Base-by-base conservation (phyloP, 176 grass and related monocot species). In the Aegilops longissima region DNA sequence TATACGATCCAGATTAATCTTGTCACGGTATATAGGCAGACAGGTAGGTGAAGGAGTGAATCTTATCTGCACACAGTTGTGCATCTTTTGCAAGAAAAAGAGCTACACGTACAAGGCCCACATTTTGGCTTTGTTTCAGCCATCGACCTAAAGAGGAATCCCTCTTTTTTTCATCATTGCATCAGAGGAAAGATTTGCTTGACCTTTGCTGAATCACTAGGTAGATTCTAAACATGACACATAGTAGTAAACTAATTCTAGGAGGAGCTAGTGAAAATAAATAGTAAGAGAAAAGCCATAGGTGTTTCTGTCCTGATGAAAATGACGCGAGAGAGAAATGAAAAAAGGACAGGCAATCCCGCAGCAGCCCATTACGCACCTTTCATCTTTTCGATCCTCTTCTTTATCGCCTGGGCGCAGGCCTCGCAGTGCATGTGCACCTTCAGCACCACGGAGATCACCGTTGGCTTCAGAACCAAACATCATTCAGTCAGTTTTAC, bases 311-410 rank as follows among this genome's bases (percentile, higher is more conserved):
- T 79, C 16, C 45, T 66, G 45, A 33, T 58, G 45, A 33, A 42
- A 80, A 59, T 38, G 16, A 71, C 4, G 64, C 5, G 24, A n/a
- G 66, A 30, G n/a, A 36, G 36, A 44, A 47, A 67, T 79, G 44
- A 64, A 54, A 54, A 79, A 79, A 54, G 52, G 64, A 39, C 29
- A 51, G 7, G 36, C 68, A 70, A 82, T 71, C 8, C 39, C 31
- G 72, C 52, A 11, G 52, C 39, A 30, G 79, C 39, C 54, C 83
- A 82, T 17, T 24, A 77, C 24, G 29, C 47, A 98, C 96, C 92
- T 96, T 98, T 96, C 93, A 96, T 94, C 84, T 89, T 95, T 39
- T 91, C 89, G 76, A 98, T 96, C 64, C 79, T 94, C 79, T 92
- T 98, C 79, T 76, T 90, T 38, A 96, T 98, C 49, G 66, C 86